A percentile compares a stretch with the other conserved stretches of the same genome.
These are phyloP conservation scores for Zygosaccharomyces gambellarensis DNA, from an alignment of 805 yeast species.

Conservation along the genomic window DNA sequence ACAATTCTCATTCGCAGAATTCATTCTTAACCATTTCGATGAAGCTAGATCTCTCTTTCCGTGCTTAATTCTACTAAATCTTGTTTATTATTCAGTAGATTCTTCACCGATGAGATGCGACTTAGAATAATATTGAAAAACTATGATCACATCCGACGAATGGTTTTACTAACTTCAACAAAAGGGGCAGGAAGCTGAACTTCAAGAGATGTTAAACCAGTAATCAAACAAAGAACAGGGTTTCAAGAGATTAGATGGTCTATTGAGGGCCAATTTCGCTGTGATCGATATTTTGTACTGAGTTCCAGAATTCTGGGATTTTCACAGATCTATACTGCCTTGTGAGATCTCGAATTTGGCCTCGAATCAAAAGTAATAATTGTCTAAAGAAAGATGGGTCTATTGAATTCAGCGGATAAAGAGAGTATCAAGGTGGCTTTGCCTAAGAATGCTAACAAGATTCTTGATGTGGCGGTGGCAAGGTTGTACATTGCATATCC, in stretches of 20 bases:
- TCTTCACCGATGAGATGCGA: not conserved
- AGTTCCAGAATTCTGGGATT: not conserved
- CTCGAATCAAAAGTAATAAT: not conserved
- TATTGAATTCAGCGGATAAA: slow-evolving; percentile 58
- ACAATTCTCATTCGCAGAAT: not conserved
- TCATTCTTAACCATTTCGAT: not conserved
- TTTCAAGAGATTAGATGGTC: not conserved
- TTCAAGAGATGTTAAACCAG: slow-evolving; percentile 1
- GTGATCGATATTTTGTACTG: not conserved
- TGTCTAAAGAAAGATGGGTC: slow-evolving; percentile 31
- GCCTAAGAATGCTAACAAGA: slow-evolving; percentile 83
- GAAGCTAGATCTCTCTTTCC: not conserved
- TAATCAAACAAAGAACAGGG: slow-evolving; percentile 1
- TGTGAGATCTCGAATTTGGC: not conserved
- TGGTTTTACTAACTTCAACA: not conserved
- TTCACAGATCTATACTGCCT: not conserved
- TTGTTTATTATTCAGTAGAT: not conserved
- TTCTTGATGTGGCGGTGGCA: slow-evolving; percentile 87
- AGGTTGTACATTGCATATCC: slow-evolving; percentile 88
- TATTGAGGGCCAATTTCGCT: not conserved
- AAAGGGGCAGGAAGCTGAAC: slow-evolving; percentile 4
- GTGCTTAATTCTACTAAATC: not conserved
- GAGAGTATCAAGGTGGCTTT: slow-evolving; percentile 84
- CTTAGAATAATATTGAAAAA: not conserved
- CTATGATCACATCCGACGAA: not conserved